Evolutionary conservation across 805 yeast species (phyloP).

Genomic region (Maudiozyma barnettii): DNA sequence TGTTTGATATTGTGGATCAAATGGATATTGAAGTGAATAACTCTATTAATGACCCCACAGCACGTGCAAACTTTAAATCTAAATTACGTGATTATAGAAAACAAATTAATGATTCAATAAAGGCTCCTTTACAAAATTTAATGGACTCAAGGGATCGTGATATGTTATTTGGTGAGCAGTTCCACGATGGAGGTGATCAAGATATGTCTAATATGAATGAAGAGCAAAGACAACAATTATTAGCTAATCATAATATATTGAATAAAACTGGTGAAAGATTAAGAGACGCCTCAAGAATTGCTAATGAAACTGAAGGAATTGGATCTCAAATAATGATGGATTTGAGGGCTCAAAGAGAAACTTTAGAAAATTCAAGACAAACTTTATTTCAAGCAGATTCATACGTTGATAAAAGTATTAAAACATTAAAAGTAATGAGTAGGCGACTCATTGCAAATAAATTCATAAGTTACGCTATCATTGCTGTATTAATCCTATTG

Average conservation of each 20-base stretch:
- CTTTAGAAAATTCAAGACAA: slow-evolving; percentile 74
- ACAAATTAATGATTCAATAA: slow-evolving; percentile 48
- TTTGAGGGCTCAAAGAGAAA: slow-evolving; percentile 87
- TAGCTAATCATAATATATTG: slow-evolving; percentile 68
- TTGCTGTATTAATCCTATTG: slow-evolving; percentile 72
- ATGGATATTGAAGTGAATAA: slow-evolving; percentile 86
- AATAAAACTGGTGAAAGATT: slow-evolving; percentile 78
- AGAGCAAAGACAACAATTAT: slow-evolving; percentile 69
- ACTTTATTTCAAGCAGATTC: slow-evolving; percentile 84
- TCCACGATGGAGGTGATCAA: slow-evolving; percentile 3
- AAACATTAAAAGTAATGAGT: slow-evolving; percentile 84
- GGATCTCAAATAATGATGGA: slow-evolving; percentile 88
- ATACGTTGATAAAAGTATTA: slow-evolving; percentile 80
- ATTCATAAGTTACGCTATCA: slow-evolving; percentile 82
- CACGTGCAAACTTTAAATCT: slow-evolving; percentile 60
- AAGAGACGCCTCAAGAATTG: slow-evolving; percentile 80
- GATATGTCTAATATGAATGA: slow-evolving; percentile 35
- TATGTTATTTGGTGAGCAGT: slow-evolving; percentile 51
- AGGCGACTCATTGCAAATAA: slow-evolving; percentile 87
- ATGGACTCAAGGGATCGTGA: slow-evolving; percentile 65
- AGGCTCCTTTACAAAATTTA: slow-evolving; percentile 43
- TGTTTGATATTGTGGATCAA: slow-evolving; percentile 65
- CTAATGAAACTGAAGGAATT: slow-evolving; percentile 82
- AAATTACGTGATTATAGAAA: slow-evolving; percentile 63
- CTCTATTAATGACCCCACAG: slow-evolving; percentile 28